Evolutionary conservation across 192 early-diverging fungal species (phyloP).

Genomic region (Coemansia sp.): DNA sequence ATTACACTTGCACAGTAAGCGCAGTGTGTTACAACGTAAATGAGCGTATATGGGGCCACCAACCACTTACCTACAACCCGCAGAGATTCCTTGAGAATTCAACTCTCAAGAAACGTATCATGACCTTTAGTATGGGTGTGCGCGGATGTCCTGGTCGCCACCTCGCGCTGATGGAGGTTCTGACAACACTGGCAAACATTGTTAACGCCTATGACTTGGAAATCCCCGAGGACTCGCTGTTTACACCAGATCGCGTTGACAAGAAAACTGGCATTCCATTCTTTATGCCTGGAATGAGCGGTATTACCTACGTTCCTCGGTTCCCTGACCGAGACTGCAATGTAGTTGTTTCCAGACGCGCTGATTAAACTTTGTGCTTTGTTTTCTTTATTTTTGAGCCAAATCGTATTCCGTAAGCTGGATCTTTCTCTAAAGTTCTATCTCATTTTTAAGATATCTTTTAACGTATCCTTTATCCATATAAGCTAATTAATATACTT

Average conservation of each 20-base stretch:
- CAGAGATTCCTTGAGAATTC: conserved; percentile 25
- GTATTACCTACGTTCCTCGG: conserved; percentile 26
- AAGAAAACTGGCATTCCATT: conserved; percentile 7
- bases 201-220: conserved; percentile 29
- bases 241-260: conserved; percentile 14
- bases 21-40: conserved; percentile 23
- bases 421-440: too few relatives aligned
- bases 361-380: background rate
- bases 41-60: conserved; percentile 10
- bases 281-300: conserved; percentile 24
- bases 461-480: too few relatives aligned
- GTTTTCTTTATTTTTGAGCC: too few relatives aligned
- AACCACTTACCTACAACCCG: conserved; percentile 22
- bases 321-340: conserved; percentile 49
- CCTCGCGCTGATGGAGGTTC: conserved; percentile 41
- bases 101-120: conserved; percentile 11
- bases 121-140: conserved; percentile 49
- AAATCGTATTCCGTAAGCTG: too few relatives aligned
- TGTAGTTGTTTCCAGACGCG: conserved; percentile 31
- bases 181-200: conserved; percentile 41
- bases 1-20: conserved; percentile 28
- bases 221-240: conserved; percentile 33
- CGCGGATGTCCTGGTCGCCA: conserved; percentile 41
- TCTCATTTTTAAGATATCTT: too few relatives aligned
- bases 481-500: too few relatives aligned